Conservation (phyloP, 495 filamentous ascomycete genomes). For the Xylaria sp. region DNA sequence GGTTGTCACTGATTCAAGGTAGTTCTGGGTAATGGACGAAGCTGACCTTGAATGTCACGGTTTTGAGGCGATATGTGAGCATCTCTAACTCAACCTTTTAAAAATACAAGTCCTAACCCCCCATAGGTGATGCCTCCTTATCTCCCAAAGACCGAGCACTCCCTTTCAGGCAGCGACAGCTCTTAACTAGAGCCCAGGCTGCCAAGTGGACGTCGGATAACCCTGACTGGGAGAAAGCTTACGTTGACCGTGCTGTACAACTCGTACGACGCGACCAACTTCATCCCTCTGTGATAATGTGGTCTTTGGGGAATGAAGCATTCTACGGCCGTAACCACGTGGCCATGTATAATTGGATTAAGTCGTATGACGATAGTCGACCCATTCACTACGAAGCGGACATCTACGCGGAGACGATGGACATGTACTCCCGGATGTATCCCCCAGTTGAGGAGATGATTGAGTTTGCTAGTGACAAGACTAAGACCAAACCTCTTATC, state of each 20-base stretch:
- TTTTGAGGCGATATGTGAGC: constrained; percentile 55
- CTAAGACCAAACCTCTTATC: constrained; percentile 62
- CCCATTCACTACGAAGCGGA: constrained; percentile 74
- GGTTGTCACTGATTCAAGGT: not conserved
- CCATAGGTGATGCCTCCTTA: constrained; percentile 36
- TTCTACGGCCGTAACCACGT: constrained; percentile 70
- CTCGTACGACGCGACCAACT: constrained; percentile 72
- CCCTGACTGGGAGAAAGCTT: constrained; percentile 66
- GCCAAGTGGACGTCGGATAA: constrained; percentile 68
- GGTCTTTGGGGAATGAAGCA: constrained; percentile 74
- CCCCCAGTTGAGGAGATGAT: constrained; percentile 59
- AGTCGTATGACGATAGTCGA: constrained; percentile 60
- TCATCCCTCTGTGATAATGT: constrained; percentile 70
- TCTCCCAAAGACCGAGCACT: constrained; percentile 36
- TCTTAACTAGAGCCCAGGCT: constrained; percentile 55
- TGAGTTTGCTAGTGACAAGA: constrained; percentile 52
- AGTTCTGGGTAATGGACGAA: constrained; percentile 74
- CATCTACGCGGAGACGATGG: constrained; percentile 60
- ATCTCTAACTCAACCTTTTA: constrained; percentile 24
- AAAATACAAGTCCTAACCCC: not conserved
- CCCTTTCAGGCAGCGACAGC: constrained; percentile 53
- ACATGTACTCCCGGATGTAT: constrained; percentile 75
- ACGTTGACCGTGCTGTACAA: constrained; percentile 69
- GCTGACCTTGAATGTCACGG: constrained; percentile 76
- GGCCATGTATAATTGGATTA: constrained; percentile 69